These are phyloP conservation scores for Hondaea fermentalgiana DNA, from an alignment of 108 stramenopile genomes.

Conservation along the genomic window DNA sequence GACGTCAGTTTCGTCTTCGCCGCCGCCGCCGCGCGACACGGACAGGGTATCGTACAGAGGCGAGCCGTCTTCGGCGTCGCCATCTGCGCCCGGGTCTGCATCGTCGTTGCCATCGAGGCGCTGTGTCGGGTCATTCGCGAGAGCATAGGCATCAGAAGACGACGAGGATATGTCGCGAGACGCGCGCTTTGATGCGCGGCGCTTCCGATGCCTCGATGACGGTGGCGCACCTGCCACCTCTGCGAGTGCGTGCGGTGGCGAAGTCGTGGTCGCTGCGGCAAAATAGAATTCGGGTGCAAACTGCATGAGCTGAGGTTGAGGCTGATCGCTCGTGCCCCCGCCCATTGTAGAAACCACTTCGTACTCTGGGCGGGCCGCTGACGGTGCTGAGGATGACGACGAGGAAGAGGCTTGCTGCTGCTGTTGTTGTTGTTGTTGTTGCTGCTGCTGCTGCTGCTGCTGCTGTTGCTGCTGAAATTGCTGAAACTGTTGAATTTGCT, in stretches of 20 bases:
- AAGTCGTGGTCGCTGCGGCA: not conserved
- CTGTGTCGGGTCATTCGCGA: not conserved
- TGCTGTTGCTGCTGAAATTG: no score
- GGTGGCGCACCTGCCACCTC: not conserved
- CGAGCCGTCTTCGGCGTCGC: not conserved
- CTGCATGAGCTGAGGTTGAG: not conserved
- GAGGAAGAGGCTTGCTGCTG: no score
- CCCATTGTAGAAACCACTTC: not conserved
- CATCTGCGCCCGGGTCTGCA: not conserved
- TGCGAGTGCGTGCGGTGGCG: not conserved
- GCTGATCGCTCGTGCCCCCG: not conserved
- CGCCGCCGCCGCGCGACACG: not conserved
- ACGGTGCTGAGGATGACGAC: no score
- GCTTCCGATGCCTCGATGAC: no score
- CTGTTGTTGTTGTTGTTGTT: no score
- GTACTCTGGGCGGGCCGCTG: no score
- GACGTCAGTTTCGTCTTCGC: constrained; percentile 14
- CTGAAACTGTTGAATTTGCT: no score
- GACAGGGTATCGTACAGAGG: not conserved
- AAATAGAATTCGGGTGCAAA: not conserved
- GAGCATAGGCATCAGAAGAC: not conserved
- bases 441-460: no score
- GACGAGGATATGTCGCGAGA: not conserved
- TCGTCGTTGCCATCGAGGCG: not conserved
- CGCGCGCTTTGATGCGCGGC: not conserved